These are phyloP conservation scores for Plectranthus barbatus DNA, from an alignment of 257 asterid species.

Conservation along the genomic window DNA sequence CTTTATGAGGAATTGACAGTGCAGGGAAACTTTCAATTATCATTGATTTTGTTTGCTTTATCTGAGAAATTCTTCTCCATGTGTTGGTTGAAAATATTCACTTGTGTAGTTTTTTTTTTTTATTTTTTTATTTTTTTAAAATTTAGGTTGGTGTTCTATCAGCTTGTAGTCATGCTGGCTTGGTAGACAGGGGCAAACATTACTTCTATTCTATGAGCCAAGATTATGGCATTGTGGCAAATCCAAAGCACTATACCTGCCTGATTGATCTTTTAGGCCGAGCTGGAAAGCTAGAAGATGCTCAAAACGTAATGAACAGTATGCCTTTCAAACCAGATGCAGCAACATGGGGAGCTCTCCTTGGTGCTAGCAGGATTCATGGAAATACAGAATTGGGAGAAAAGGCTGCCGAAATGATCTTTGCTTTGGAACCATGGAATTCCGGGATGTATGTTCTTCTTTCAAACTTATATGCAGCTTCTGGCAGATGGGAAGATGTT, in stretches of 20 bases:
- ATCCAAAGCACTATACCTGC: slow-evolving; percentile 91
- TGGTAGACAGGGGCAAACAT: slow-evolving; percentile 55
- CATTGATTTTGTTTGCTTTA: too few relatives aligned
- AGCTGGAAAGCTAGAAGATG: too few relatives aligned
- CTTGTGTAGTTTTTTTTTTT: slow-evolving; percentile 1
- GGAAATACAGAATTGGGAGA: slow-evolving; percentile 78
- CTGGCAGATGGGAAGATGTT: slow-evolving; percentile 84
- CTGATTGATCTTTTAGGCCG: slow-evolving; percentile 90
- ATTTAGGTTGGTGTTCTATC: slow-evolving; percentile 72
- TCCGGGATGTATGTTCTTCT: slow-evolving; percentile 90
- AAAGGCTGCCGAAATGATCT: slow-evolving; percentile 85
- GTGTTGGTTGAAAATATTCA: background rate
- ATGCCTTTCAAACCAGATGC: slow-evolving; percentile 94
- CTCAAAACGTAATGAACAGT: slow-evolving; percentile 51
- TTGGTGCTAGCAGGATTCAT: slow-evolving; percentile 94
- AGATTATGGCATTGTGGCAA: slow-evolving; percentile 73
- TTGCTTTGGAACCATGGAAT: slow-evolving; percentile 80
- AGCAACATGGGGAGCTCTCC: slow-evolving; percentile 97
- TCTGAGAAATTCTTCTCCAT: background rate
- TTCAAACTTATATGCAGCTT: slow-evolving; percentile 79
- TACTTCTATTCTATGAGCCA: slow-evolving; percentile 64
- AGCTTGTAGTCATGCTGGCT: too few relatives aligned
- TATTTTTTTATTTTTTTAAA: too few relatives aligned
- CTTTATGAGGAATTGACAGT: too few relatives aligned
- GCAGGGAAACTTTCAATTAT: too few relatives aligned